These are phyloP conservation scores for Macrocybe gigantea DNA, from an alignment of 768 basidiomycete species.

Conservation along the genomic window DNA sequence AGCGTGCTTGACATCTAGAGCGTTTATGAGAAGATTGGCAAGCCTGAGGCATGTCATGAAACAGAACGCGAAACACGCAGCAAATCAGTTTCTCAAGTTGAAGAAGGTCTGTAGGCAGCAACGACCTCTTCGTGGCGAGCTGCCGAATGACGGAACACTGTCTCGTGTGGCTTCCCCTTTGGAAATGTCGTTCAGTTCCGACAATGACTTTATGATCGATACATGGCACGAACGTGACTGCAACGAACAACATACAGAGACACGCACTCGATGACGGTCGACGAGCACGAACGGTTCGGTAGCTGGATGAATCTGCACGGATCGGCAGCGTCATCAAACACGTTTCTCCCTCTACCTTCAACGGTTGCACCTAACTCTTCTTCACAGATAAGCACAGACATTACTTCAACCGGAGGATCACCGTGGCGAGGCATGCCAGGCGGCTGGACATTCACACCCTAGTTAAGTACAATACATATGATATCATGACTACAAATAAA, in stretches of 20 bases:
- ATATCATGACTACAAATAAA: neutral
- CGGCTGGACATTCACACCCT: constrained; percentile 26
- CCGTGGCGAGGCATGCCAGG: constrained; percentile 26
- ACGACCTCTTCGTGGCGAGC: no score
- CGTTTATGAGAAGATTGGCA: constrained; percentile 19
- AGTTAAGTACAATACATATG: neutral
- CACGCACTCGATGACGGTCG: constrained; percentile 31
- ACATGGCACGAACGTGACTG: constrained; percentile 29
- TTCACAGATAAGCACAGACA: neutral
- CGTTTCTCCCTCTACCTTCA: no score
- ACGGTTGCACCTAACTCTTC: no score
- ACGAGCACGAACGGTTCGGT: constrained; percentile 41
- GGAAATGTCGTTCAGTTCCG: no score
- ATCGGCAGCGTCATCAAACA: constrained; percentile 7
- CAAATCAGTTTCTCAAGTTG: constrained; percentile 14
- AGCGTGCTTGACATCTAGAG: neutral
- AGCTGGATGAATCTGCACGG: constrained; percentile 35
- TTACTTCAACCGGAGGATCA: no score
- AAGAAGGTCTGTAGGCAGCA: constrained; percentile 3
- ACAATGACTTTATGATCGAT: neutral
- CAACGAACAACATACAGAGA: constrained; percentile 17
- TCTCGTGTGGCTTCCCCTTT: no score
- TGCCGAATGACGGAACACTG: no score
- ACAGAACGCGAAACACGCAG: constrained; percentile 18
- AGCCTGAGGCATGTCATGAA: constrained; percentile 26